These are phyloP conservation scores for Fistulifera solaris DNA, from an alignment of 108 stramenopile species.

Conservation along the genomic window DNA sequence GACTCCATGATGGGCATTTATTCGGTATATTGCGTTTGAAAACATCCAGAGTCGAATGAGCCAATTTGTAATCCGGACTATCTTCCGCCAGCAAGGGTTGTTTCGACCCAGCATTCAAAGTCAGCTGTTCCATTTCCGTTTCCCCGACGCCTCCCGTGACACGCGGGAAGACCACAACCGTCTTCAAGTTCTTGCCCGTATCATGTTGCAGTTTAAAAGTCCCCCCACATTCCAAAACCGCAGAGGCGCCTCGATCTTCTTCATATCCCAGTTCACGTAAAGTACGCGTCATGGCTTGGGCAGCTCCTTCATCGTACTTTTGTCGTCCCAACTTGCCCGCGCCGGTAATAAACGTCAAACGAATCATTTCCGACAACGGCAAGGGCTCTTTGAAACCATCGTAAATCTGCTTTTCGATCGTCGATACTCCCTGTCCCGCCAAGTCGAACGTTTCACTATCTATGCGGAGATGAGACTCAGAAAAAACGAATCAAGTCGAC, in stretches of 20 bases:
- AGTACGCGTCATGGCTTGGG: slow-evolving; percentile 64
- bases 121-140: slow-evolving; percentile 6
- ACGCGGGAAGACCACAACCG: slow-evolving; percentile 87
- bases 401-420: slow-evolving; percentile 44
- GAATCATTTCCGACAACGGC: slow-evolving; percentile 64
- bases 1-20: slow-evolving; percentile 71
- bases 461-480: background rate
- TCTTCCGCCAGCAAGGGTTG: slow-evolving; percentile 31
- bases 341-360: slow-evolving; percentile 79
- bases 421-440: slow-evolving; percentile 48
- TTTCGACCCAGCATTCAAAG: background rate
- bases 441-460: slow-evolving; percentile 79
- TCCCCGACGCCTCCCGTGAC: slow-evolving; percentile 11
- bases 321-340: slow-evolving; percentile 79
- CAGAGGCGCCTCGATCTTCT: slow-evolving; percentile 85
- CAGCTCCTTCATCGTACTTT: slow-evolving; percentile 84
- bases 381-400: slow-evolving; percentile 60
- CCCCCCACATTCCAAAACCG: slow-evolving; percentile 73
- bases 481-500: background rate
- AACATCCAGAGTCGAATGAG: slow-evolving; percentile 43
- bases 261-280: slow-evolving; percentile 72
- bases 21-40: slow-evolving; percentile 51
- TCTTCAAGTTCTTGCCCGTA: slow-evolving; percentile 91
- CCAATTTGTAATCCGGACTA: slow-evolving; percentile 65
- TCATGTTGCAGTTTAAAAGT: slow-evolving; percentile 92